Base-by-base conservation (phyloP, 148 eudicot species). In the Silene uniflora region DNA sequence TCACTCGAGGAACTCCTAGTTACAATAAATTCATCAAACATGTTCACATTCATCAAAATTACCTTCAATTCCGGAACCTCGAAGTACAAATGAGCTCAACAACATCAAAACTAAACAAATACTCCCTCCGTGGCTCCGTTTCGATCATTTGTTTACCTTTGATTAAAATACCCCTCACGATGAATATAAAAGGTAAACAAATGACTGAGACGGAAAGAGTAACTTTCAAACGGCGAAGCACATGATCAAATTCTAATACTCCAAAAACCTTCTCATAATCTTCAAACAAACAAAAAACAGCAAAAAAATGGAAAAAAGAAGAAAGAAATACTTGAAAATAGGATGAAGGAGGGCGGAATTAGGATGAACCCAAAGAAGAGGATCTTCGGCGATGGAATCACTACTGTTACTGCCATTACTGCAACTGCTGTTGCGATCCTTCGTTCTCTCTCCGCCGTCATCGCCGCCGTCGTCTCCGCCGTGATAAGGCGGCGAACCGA, bases 261-360 rank as follows among this genome's bases (percentile, higher is more conserved):
- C 70, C 10, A 8, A 39, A 17, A n/a, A 1, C 5, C 5, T 52
- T 52, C 56, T 16, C 3, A 52, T 10, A 52, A 49, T 49, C 54
- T 10, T 13, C 54, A 13, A 49, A 49, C 54, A 49, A 9, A 49
- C 54, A 13, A 10, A 49, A 49, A 10, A 19, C 24, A 18, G 3
- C 22, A 7, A 32, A 65, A n/a, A 35, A 49, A 11, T 6, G 18
- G 52, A 19, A 6, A 12, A 32, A 27, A 67, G 0, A 22, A 0
- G 11, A 27, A 3, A 21, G 17, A n/a, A 11, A 47, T 63, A 92
- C 96, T 86, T 83, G 88, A 95, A 87, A 73, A 95, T 62, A 32
- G 97, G 97, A 69, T 91, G 97, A 75, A 95, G 93, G 42, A 95
- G 87, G 61, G 76, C 83, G 64, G 89, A 78, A 7, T 86, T 75